Percentiles rank a stretch among this genome's conserved stretches.
Evolutionary conservation across 805 yeast species (phyloP).

Genomic region (Candida koratica): DNA sequence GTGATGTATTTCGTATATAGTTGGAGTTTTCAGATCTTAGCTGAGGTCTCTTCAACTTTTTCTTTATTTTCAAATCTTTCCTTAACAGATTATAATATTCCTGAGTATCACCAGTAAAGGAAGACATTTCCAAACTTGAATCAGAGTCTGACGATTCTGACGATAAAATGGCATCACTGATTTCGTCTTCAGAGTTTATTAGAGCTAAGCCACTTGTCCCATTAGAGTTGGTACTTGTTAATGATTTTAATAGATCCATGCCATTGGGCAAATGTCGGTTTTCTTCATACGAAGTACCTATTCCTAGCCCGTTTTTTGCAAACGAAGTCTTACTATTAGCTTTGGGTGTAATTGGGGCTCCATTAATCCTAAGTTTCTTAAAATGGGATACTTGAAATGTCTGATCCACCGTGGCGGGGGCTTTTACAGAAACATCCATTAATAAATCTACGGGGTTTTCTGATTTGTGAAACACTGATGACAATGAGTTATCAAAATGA

Average conservation of each 20-base stretch:
- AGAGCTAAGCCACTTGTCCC: slow-evolving; percentile 1
- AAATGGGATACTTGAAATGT: slow-evolving; percentile 35
- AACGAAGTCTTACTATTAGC: slow-evolving; percentile 11
- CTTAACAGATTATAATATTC: slow-evolving; percentile 17
- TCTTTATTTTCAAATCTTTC: slow-evolving; percentile 15
- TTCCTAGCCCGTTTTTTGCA: slow-evolving; percentile 6
- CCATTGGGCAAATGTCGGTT: slow-evolving; percentile 1
- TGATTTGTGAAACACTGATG: slow-evolving; percentile 15
- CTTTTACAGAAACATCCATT: slow-evolving; percentile 18
- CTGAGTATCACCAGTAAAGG: slow-evolving; percentile 10
- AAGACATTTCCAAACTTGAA: slow-evolving; percentile 6
- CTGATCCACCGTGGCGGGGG: slow-evolving; percentile 36
- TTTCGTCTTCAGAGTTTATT: slow-evolving; percentile 22
- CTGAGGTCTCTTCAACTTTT: slow-evolving; percentile 7
- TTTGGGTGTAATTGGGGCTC: slow-evolving; percentile 29
- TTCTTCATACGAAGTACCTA: slow-evolving; percentile 1
- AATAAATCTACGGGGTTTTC: slow-evolving; percentile 18
- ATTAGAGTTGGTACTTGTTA: slow-evolving; percentile 1
- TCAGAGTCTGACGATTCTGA: slow-evolving; percentile 13
- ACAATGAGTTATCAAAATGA: slow-evolving; percentile 12
- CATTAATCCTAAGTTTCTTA: slow-evolving; percentile 41
- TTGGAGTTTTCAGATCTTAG: neutral
- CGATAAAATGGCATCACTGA: slow-evolving; percentile 10
- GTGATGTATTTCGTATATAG: slow-evolving; percentile 17
- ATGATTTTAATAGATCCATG: slow-evolving; percentile 4